Percentiles rank a stretch among this genome's conserved stretches.
Conservation (phyloP, 2,329 filamentous ascomycete species). For the Botrytis tulipae region DNA sequence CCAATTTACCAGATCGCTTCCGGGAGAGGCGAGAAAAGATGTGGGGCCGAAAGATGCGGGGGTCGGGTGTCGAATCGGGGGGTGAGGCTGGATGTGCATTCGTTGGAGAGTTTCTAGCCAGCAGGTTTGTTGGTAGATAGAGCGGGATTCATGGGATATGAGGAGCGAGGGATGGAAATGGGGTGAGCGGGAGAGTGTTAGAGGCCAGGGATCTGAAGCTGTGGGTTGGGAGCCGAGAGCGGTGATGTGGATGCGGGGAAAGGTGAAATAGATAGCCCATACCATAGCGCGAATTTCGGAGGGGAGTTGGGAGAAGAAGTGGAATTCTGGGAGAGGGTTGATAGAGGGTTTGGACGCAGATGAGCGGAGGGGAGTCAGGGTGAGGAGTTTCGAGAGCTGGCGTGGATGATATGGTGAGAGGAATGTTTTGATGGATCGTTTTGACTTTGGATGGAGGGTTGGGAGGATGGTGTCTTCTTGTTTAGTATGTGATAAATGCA, state of each 20-base stretch:
- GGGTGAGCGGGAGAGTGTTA: not conserved
- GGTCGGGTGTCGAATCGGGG: not conserved
- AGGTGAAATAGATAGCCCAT: not conserved
- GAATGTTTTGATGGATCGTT: not conserved
- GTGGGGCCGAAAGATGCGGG: not conserved
- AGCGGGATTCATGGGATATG: constrained; percentile 10
- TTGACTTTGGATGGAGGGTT: not conserved
- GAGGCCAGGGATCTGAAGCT: constrained; percentile 6
- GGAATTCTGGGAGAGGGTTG: not conserved
- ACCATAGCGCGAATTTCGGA: constrained; percentile 11
- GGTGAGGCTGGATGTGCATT: not conserved
- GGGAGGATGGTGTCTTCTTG: not conserved
- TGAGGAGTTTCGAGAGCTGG: not conserved
- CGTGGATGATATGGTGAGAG: not conserved
- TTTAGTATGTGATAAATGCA: not conserved
- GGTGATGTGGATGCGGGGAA: constrained; percentile 6
- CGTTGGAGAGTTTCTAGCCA: not conserved
- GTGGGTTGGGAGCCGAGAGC: not conserved
- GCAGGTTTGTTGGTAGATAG: constrained; percentile 1
- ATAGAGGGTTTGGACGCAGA: not conserved
- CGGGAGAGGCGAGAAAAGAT: not conserved
- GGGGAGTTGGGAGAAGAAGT: constrained; percentile 9
- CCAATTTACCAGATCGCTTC: not conserved
- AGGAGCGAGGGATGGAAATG: constrained; percentile 4
- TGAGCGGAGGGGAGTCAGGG: not conserved